Conservation (phyloP, 2,329 filamentous ascomycete species). For the Pseudodiploospora longispora region DNA sequence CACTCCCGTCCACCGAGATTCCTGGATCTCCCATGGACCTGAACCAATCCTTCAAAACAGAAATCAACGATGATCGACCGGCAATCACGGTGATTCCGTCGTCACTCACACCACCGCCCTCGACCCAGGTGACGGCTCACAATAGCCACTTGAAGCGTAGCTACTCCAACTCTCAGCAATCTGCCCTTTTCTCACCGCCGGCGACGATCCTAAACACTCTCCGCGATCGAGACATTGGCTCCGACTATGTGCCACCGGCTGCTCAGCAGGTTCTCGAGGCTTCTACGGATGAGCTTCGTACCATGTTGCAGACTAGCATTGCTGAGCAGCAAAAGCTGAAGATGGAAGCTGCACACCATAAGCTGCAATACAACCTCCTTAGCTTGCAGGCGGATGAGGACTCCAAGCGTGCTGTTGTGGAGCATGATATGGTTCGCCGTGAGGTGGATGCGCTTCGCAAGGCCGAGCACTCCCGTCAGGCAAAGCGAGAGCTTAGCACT, state of each 20-base stretch:
- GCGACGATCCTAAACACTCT: constrained; percentile 34
- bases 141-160: constrained; percentile 18
- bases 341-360: constrained; percentile 82
- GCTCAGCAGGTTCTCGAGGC: constrained; percentile 44
- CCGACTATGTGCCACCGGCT: constrained; percentile 40
- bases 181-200: constrained; percentile 46
- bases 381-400: constrained; percentile 78
- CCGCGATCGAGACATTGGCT: constrained; percentile 20
- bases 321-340: constrained; percentile 55
- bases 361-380: constrained; percentile 79
- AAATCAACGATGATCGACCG: constrained; percentile 39
- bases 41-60: constrained; percentile 40
- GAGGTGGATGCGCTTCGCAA: constrained; percentile 79
- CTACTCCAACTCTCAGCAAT: constrained; percentile 36
- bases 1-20: constrained; percentile 50
- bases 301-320: constrained; percentile 46
- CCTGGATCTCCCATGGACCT: constrained; percentile 45
- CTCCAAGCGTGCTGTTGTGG: constrained; percentile 78
- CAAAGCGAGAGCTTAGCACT: constrained; percentile 43
- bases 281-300: constrained; percentile 46
- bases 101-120: constrained; percentile 50
- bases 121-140: constrained; percentile 37
- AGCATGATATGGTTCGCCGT: constrained; percentile 82
- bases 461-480: constrained; percentile 61
- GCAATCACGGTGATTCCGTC: constrained; percentile 44